Evolutionary conservation across 2,329 filamentous ascomycete genomes (phyloP), one percentile per base, ranked within the genome.

Genomic region (Plenodomus tracheiphilus): DNA sequence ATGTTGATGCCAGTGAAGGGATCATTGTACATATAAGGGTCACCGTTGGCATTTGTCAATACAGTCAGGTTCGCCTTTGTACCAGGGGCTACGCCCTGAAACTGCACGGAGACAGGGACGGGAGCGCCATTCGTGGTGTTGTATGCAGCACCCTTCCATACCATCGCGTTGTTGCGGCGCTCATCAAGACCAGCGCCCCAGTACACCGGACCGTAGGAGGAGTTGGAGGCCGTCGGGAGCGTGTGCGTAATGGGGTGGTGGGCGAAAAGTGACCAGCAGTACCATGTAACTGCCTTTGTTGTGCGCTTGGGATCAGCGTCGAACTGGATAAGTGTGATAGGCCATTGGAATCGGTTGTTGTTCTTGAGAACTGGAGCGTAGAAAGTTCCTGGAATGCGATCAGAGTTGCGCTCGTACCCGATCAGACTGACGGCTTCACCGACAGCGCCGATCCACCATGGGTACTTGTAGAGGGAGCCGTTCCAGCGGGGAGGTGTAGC

Each of bases 341-440:
- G 51, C 70, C 70, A 72, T 44, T 72, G 61, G 50, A 61, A 70
- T 15, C 61, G 56, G 52, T 72, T 69, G 45, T 65, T 56, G 52
- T 72, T 71, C 47, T 69, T 66, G 18, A 72, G 32, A 1, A 69
- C 56, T 0, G 69, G 69, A 1, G 68, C 68, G 46, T 69, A 66
- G 42, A 61, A 63, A 1, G 79, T 77, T 6, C 80, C 81, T 2
- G 78, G 77, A 38, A 86, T 77, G 17, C 79, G 77, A 57, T 86
- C 82, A 3, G 78, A 76, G 68, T 88, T 88, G 47, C 85, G 77
- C 75, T 88, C 85, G 22, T 82, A 81, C 16, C 84, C 82, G 53
- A 88, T 77, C 15, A 87, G 74, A 46, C 81, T 85, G n/a, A 88
- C 77, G 19, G 83, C 85, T 64, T 88, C 85, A 13, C 79, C 80